A percentile compares a stretch with the other conserved stretches of the same genome.
Evolutionary conservation across 495 filamentous ascomycete genomes (phyloP).

Genomic region (Daldinia bambusicola): DNA sequence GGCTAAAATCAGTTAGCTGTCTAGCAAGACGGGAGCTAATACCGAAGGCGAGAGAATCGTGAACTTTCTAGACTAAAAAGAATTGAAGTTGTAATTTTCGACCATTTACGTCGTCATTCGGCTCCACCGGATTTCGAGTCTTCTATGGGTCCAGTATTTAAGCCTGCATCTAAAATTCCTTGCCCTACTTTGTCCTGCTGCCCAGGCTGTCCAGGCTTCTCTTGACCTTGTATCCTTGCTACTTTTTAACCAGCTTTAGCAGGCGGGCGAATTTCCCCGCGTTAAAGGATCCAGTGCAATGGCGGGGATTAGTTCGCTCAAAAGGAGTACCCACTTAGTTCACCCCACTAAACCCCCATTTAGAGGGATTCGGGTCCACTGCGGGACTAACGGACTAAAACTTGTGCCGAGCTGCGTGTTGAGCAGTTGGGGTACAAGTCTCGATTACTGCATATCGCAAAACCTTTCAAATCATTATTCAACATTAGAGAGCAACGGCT

Average conservation of each 20-base stretch:
- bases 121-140: neutral
- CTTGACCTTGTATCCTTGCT: slow-evolving; percentile 3
- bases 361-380: neutral
- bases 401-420: slow-evolving; percentile 4
- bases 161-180: neutral
- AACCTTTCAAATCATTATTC: neutral
- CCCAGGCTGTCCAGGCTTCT: neutral
- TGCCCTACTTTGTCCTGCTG: neutral
- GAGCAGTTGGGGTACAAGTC: neutral
- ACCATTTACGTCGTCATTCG: slow-evolving; percentile 6
- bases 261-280: slow-evolving; percentile 4
- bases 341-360: neutral
- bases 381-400: slow-evolving; percentile 1
- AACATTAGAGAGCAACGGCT: neutral
- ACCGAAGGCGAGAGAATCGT: neutral
- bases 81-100: slow-evolving; percentile 1
- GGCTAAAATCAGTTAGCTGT: neutral
- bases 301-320: neutral
- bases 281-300: slow-evolving; percentile 7
- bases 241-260: neutral
- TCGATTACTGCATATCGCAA: neutral
- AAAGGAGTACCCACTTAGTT: neutral
- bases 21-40: neutral
- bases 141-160: neutral
- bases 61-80: neutral